phyloP scores from a whole-genome alignment of 345 rosid genomes.

The Lumnitzera littorea region DNA sequence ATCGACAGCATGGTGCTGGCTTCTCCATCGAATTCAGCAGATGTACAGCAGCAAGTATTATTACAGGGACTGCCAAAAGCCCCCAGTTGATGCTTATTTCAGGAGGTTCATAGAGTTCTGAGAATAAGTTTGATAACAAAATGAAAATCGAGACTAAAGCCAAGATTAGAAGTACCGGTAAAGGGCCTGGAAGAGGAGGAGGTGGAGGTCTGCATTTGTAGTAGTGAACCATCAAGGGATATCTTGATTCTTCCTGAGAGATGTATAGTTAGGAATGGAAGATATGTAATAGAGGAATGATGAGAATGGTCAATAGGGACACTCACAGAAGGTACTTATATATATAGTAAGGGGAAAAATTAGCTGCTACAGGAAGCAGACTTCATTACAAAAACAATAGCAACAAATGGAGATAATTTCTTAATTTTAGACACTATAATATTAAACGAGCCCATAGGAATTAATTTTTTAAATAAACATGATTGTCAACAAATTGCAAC shows the following conservation, averaged over 20 bases:
- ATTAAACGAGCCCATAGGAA: too few relatives aligned
- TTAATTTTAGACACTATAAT: too few relatives aligned
- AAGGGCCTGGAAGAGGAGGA: constrained; percentile 15
- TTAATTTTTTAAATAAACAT: too few relatives aligned
- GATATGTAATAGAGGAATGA: too few relatives aligned
- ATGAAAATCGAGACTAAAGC: constrained; percentile 31
- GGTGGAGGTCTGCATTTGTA: constrained; percentile 12
- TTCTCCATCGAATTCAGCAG: constrained; percentile 8
- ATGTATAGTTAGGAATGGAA: not conserved
- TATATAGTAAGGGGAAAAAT: too few relatives aligned
- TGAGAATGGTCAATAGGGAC: too few relatives aligned
- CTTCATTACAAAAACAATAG: too few relatives aligned
- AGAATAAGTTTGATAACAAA: constrained; percentile 28
- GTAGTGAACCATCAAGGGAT: constrained; percentile 12
- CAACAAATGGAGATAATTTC: too few relatives aligned
- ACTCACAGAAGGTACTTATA: too few relatives aligned
- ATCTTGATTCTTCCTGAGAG: constrained; percentile 5
- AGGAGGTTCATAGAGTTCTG: constrained; percentile 14
- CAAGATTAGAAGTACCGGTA: constrained; percentile 37
- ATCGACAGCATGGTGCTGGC: constrained; percentile 8
- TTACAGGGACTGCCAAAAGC: constrained; percentile 19
- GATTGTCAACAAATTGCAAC: too few relatives aligned
- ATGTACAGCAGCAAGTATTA: constrained; percentile 11
- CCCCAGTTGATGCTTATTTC: constrained; percentile 33
- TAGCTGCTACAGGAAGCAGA: too few relatives aligned